These are phyloP conservation scores for Hypoxylon subgilvum DNA, from an alignment of 495 filamentous ascomycete genomes.

Conservation along the genomic window DNA sequence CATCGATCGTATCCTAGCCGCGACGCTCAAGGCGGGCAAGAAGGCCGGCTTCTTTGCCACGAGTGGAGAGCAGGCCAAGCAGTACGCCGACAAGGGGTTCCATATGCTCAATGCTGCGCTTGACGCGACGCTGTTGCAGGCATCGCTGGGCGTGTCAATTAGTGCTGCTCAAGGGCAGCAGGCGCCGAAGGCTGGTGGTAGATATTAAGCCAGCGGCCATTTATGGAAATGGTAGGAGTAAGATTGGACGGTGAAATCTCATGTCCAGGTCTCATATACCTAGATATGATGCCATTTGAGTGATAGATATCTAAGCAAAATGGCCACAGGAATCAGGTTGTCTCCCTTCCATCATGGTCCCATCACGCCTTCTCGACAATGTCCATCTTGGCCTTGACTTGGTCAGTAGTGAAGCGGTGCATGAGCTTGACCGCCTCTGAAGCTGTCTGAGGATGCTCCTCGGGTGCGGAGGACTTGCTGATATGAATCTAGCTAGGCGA, in stretches of 20 bases:
- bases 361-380: slow-evolving; percentile 57
- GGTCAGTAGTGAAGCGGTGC: slow-evolving; percentile 75
- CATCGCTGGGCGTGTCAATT: slow-evolving; percentile 51
- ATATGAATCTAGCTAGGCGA: slow-evolving; percentile 66
- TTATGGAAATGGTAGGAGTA: too few species aligned
- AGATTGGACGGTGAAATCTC: neutral
- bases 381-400: slow-evolving; percentile 75
- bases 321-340: too few species aligned
- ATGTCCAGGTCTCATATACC: neutral
- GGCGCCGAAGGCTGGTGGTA: slow-evolving; percentile 37
- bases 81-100: slow-evolving; percentile 71
- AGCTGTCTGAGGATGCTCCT: slow-evolving; percentile 57
- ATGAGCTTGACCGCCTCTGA: slow-evolving; percentile 77
- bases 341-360: too few species aligned
- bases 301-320: too few species aligned
- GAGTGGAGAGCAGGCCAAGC: slow-evolving; percentile 65
- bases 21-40: slow-evolving; percentile 71
- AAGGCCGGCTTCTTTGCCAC: slow-evolving; percentile 80
- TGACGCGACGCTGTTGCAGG: slow-evolving; percentile 62
- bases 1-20: slow-evolving; percentile 67
- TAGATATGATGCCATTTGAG: too few species aligned
- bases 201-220: slow-evolving; percentile 43
- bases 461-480: slow-evolving; percentile 53
- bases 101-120: slow-evolving; percentile 74
- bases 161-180: slow-evolving; percentile 53